These are phyloP conservation scores for Pyrrhoderma noxium DNA, from an alignment of 1,284 basidiomycete species.

Conservation along the genomic window DNA sequence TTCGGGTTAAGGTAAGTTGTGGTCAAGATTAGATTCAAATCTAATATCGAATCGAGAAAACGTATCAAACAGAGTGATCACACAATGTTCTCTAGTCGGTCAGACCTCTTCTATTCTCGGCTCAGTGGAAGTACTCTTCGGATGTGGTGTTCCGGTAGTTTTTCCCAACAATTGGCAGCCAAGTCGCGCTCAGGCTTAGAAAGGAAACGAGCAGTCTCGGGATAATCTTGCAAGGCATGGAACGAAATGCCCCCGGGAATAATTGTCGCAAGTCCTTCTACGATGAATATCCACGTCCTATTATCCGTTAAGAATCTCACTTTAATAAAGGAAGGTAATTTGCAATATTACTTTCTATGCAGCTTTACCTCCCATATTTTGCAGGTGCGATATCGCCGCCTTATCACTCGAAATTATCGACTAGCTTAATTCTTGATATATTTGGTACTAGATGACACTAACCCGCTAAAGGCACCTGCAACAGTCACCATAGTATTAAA, in stretches of 20 bases:
- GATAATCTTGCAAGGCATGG: conserved; percentile 77
- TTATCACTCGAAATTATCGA: too few species aligned
- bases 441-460: too few species aligned
- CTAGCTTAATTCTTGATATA: too few species aligned
- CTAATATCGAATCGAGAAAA: too few species aligned
- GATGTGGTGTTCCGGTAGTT: conserved; percentile 67
- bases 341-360: conserved; percentile 26
- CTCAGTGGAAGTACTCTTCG: conserved; percentile 54
- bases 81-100: conserved; percentile 71
- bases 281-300: conserved; percentile 69
- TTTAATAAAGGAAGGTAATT: not conserved
- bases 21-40: too few species aligned
- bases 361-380: conserved; percentile 57
- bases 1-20: too few species aligned
- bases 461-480: conserved; percentile 65
- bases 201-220: conserved; percentile 71
- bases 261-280: conserved; percentile 60
- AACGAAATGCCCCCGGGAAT: conserved; percentile 58
- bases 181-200: conserved; percentile 60
- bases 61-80: conserved; percentile 54
- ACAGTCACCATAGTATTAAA: conserved; percentile 71
- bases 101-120: conserved; percentile 54
- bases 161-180: conserved; percentile 60
- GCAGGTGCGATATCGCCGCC: conserved; percentile 66
- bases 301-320: not conserved